These are phyloP conservation scores for maize (Zea mays) DNA, from an alignment of 176 grass and related monocot species.

Conservation along the genomic window Zm-B73-REFERENCE-NAM-5.0 NC_050101.1:175524001-175524500, in stretches of 20 bases:
- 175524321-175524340: background rate
- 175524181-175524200: slow-evolving; percentile 42
- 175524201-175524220: background rate
- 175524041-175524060: slow-evolving; percentile 34
- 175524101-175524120: slow-evolving; percentile 42
- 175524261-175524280: slow-evolving; percentile 1
- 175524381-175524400: background rate
- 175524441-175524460: too few relatives aligned
- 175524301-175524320: too few relatives aligned
- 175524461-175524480: slow-evolving; percentile 26
- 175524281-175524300: too few relatives aligned
- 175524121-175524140: slow-evolving; percentile 34
- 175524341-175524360: background rate
- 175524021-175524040: background rate
- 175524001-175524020: background rate
- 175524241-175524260: slow-evolving; percentile 1
- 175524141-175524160: background rate
- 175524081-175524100: slow-evolving; percentile 48
- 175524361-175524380: background rate
- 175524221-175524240: background rate
- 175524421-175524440: too few relatives aligned
- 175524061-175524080: slow-evolving; percentile 18
- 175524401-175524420: background rate
- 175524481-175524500: slow-evolving; percentile 38
- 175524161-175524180: background rate